Conservation (phyloP, 495 filamentous ascomycete species). For the Aspergillus heteromorphus region DNA sequence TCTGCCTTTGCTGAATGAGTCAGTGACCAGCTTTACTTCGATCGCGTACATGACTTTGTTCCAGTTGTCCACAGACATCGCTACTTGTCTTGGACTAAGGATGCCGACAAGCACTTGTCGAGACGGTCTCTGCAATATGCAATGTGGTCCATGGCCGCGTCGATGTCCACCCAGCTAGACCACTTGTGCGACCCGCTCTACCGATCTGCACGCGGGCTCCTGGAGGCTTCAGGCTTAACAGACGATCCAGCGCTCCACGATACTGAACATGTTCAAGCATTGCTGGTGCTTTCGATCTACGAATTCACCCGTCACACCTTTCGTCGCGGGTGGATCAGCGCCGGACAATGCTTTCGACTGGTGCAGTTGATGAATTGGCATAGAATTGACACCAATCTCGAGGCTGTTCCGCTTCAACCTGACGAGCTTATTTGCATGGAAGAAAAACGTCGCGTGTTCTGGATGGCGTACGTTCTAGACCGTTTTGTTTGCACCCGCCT, state of each 20-base stretch:
- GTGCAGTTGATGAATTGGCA: constrained; percentile 41
- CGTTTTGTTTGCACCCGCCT: constrained; percentile 39
- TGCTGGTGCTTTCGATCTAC: constrained; percentile 43
- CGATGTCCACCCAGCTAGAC: constrained; percentile 42
- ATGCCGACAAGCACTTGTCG: constrained; percentile 13
- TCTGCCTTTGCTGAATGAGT: background rate
- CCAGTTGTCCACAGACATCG: constrained; percentile 42
- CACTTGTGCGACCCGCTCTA: constrained; percentile 36
- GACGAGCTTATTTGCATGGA: constrained; percentile 24
- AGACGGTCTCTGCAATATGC: constrained; percentile 41
- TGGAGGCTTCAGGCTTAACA: constrained; percentile 8
- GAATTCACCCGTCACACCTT: constrained; percentile 37
- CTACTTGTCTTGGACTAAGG: constrained; percentile 17
- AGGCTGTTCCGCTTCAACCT: background rate
- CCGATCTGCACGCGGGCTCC: constrained; percentile 34
- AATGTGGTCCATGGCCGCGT: constrained; percentile 48
- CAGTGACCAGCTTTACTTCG: constrained; percentile 50
- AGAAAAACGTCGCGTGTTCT: constrained; percentile 45
- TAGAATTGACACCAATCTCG: constrained; percentile 31
- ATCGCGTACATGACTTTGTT: constrained; percentile 42
- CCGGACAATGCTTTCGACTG: constrained; percentile 44
- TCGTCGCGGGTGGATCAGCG: constrained; percentile 40
- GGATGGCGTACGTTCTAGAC: constrained; percentile 49
- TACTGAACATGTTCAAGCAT: constrained; percentile 42
- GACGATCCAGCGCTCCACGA: background rate